These are phyloP conservation scores for Annulohypoxylon truncatum DNA, from an alignment of 2,329 filamentous ascomycete genomes.

Conservation along the genomic window DNA sequence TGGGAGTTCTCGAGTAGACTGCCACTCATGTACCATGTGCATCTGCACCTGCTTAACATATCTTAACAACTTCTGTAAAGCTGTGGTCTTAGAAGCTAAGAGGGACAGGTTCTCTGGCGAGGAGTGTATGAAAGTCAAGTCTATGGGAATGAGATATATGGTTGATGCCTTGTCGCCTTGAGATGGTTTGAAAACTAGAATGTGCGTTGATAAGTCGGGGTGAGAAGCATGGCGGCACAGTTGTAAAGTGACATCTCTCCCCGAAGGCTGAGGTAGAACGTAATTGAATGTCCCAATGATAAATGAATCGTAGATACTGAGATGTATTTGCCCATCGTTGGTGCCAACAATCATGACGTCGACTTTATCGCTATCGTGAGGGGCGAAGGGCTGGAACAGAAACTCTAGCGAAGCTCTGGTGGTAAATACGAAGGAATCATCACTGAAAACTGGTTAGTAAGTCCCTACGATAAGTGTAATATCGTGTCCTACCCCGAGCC, in stretches of 20 bases:
- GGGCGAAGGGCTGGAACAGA: constrained; percentile 71
- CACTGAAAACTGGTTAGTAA: constrained; percentile 54
- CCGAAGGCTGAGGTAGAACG: constrained; percentile 52
- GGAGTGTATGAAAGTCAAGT: constrained; percentile 83
- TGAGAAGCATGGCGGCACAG: constrained; percentile 76
- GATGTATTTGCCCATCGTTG: constrained; percentile 75
- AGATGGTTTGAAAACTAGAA: constrained; percentile 70
- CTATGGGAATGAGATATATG: constrained; percentile 77
- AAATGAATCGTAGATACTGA: constrained; percentile 89
- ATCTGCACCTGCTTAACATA: constrained; percentile 85
- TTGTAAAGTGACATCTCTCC: constrained; percentile 47
- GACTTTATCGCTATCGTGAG: constrained; percentile 77
- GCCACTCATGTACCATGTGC: constrained; percentile 85
- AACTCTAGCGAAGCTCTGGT: constrained; percentile 75
- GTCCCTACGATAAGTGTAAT: constrained; percentile 5
- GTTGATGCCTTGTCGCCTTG: constrained; percentile 54
- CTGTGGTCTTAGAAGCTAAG: constrained; percentile 86
- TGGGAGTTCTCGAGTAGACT: constrained; percentile 82
- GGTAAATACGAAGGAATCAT: constrained; percentile 73
- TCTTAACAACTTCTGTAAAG: constrained; percentile 84
- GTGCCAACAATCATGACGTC: constrained; percentile 83
- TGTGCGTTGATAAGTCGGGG: constrained; percentile 78
- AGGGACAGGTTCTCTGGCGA: constrained; percentile 85
- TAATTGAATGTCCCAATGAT: constrained; percentile 75
- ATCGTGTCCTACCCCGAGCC: constrained; percentile 66